These are phyloP conservation scores for Musa schizocarpa DNA, from an alignment of 176 grass and related monocot genomes.

Conservation along the genomic window DNA sequence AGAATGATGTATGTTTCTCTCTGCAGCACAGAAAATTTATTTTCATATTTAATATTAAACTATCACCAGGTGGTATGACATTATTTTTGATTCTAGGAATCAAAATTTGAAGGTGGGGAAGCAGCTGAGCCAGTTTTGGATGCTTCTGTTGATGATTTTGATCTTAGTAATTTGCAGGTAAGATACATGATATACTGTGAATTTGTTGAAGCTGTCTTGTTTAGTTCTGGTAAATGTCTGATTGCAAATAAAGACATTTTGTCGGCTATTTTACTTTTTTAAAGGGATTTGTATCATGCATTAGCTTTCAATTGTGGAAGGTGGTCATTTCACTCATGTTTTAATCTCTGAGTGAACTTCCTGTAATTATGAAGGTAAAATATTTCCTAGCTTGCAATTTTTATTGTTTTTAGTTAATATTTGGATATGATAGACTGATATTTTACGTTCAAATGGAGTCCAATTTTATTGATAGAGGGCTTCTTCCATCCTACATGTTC, in stretches of 20 bases:
- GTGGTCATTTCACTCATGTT: no score
- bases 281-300: no score
- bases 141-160: slow-evolving; percentile 47
- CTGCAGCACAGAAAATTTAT: background rate
- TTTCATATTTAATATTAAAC: background rate
- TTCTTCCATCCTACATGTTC: background rate
- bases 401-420: no score
- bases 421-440: no score
- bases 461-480: background rate
- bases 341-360: background rate
- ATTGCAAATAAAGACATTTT: no score
- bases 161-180: slow-evolving; percentile 97
- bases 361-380: no score
- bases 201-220: background rate
- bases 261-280: no score
- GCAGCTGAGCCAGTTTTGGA: slow-evolving; percentile 49
- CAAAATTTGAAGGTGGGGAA: slow-evolving; percentile 50
- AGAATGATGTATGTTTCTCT: slow-evolving; percentile 56
- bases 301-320: no score
- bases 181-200: slow-evolving; percentile 12
- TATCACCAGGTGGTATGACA: background rate
- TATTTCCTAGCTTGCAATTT: background rate
- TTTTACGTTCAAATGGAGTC: no score
- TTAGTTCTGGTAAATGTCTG: no score
- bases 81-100: slow-evolving; percentile 42